Evolutionary conservation across 2,329 filamentous ascomycete species (phyloP).

Genomic region (Metarhizium robertsii): DNA sequence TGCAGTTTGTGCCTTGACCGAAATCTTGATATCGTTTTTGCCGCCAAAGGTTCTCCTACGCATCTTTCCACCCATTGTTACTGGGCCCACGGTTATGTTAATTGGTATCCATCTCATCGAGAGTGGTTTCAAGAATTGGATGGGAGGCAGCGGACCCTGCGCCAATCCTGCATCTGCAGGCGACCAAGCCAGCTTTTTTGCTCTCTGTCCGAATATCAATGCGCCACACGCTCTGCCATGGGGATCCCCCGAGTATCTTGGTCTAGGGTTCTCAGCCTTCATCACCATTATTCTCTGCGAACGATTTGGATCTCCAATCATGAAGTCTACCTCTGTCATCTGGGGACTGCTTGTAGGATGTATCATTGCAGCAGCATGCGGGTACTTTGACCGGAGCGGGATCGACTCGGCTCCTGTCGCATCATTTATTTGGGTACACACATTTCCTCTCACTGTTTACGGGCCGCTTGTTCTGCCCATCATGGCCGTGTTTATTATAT

Average conservation of each 20-base stretch:
- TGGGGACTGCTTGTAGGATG: slow-evolving; percentile 66
- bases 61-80: slow-evolving; percentile 73
- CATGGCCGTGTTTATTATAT: slow-evolving; percentile 60
- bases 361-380: slow-evolving; percentile 67
- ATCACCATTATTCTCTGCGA: slow-evolving; percentile 72
- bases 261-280: slow-evolving; percentile 72
- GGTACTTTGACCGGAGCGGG: slow-evolving; percentile 66
- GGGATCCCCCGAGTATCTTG: slow-evolving; percentile 72
- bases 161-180: slow-evolving; percentile 36
- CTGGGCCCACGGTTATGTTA: slow-evolving; percentile 58
- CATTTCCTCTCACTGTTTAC: slow-evolving; percentile 63
- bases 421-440: slow-evolving; percentile 72
- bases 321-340: slow-evolving; percentile 72
- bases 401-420: slow-evolving; percentile 63
- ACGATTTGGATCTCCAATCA: slow-evolving; percentile 72
- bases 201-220: slow-evolving; percentile 54
- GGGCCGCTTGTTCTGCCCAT: slow-evolving; percentile 65
- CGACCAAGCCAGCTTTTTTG: slow-evolving; percentile 34
- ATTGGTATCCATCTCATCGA: slow-evolving; percentile 67
- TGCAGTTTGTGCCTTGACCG: slow-evolving; percentile 55
- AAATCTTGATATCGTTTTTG: slow-evolving; percentile 67
- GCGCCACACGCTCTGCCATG: slow-evolving; percentile 67
- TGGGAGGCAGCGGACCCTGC: slow-evolving; percentile 59
- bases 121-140: slow-evolving; percentile 69
- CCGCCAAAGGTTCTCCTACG: slow-evolving; percentile 58